Percentiles rank a stretch among this genome's conserved stretches.
These are phyloP conservation scores for Hippophae tibetana DNA, from an alignment of 306 rosid species.

Conservation along the genomic window DNA sequence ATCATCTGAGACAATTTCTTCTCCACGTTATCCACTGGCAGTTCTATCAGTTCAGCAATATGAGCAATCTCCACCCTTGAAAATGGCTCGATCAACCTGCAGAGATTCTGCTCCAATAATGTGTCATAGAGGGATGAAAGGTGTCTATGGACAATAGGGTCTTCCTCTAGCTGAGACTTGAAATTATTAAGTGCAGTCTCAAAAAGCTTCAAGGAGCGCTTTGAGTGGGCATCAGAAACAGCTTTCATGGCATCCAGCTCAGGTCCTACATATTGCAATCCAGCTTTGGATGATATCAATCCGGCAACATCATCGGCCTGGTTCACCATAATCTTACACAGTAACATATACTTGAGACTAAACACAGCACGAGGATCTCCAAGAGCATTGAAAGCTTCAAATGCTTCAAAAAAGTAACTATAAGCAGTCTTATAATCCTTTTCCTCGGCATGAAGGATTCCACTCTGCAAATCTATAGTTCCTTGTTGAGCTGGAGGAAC, in stretches of 20 bases:
- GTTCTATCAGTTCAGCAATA: conserved; percentile 78
- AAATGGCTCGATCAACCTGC: conserved; percentile 91
- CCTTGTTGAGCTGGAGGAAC: conserved; percentile 99
- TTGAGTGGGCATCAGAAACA: conserved; percentile 88
- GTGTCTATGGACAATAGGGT: conserved; percentile 93
- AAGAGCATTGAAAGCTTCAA: conserved; percentile 87
- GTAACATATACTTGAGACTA: conserved; percentile 85
- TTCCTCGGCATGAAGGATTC: conserved; percentile 92
- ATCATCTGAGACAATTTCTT: conserved; percentile 44
- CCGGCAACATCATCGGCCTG: conserved; percentile 91
- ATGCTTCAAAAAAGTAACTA: conserved; percentile 89
- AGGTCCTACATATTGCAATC: conserved; percentile 69
- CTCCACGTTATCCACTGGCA: conserved; percentile 47
- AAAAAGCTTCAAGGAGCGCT: conserved; percentile 76
- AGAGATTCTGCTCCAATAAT: conserved; percentile 85
- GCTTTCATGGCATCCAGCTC: conserved; percentile 98
- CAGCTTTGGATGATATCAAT: conserved; percentile 84
- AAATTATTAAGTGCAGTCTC: conserved; percentile 65
- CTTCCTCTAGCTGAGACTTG: conserved; percentile 86
- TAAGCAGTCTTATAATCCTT: conserved; percentile 88
- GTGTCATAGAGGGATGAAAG: conserved; percentile 80
- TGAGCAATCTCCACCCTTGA: conserved; percentile 90
- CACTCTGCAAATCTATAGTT: conserved; percentile 85
- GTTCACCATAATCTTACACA: conserved; percentile 87
- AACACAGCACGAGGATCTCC: conserved; percentile 85